Conservation (phyloP, 2,329 filamentous ascomycete species). For the Phyllosticta capitalensis region DNA sequence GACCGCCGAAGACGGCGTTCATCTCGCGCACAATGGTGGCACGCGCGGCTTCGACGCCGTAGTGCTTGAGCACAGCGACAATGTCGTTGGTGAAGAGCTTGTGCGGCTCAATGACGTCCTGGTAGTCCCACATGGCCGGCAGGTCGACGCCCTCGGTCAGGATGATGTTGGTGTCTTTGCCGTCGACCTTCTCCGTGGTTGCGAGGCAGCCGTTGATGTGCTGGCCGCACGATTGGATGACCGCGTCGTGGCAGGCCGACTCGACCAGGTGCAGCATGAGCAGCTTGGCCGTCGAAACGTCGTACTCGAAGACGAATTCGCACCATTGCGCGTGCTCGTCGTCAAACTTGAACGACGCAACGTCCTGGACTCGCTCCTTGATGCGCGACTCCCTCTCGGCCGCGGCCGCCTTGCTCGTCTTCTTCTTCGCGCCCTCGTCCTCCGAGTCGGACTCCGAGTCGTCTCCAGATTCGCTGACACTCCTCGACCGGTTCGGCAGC, state of each 20-base stretch:
- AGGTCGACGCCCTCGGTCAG: slow-evolving; percentile 82
- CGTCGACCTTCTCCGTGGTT: slow-evolving; percentile 43
- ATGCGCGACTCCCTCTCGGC: slow-evolving; percentile 15
- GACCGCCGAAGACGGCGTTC: slow-evolving; percentile 72
- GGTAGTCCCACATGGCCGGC: slow-evolving; percentile 79
- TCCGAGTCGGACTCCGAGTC: slow-evolving; percentile 23
- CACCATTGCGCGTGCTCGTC: slow-evolving; percentile 64
- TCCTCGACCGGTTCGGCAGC: slow-evolving; percentile 37
- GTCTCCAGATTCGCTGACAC: slow-evolving; percentile 25
- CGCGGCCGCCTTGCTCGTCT: slow-evolving; percentile 16
- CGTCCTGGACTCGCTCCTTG: slow-evolving; percentile 44
- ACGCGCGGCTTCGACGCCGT: slow-evolving; percentile 89
- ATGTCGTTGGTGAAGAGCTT: slow-evolving; percentile 89
- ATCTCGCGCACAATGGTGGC: slow-evolving; percentile 81
- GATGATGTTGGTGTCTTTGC: slow-evolving; percentile 43
- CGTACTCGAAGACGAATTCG: slow-evolving; percentile 74
- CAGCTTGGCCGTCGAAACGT: slow-evolving; percentile 72
- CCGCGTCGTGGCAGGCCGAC: slow-evolving; percentile 62
- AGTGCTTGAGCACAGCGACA: slow-evolving; percentile 69
- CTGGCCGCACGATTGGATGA: slow-evolving; percentile 60
- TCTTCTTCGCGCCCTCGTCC: slow-evolving; percentile 24
- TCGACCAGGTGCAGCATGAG: slow-evolving; percentile 90
- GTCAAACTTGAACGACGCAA: slow-evolving; percentile 73
- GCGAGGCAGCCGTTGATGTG: slow-evolving; percentile 64
- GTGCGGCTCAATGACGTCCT: slow-evolving; percentile 77